A percentile compares a stretch with the other conserved stretches of the same genome.
phyloP scores from a whole-genome alignment of 106 monocot genomes.

The Gastrodia elata region DNA sequence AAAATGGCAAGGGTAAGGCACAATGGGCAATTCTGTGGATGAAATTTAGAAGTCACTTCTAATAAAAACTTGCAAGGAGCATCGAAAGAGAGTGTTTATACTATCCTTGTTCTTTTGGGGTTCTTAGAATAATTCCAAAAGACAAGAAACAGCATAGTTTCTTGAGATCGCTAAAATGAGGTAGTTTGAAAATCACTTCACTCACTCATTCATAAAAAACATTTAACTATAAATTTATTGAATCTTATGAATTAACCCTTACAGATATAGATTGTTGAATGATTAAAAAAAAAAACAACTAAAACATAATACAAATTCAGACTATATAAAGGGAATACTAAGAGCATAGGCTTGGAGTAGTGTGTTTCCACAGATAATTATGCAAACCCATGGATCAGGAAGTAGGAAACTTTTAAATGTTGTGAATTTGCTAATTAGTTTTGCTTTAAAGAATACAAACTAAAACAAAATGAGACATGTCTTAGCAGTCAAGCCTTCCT shows the following conservation, averaged over 20 bases:
- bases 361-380: background rate
- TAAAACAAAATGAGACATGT: background rate
- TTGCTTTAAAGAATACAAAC: background rate
- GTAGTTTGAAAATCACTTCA: background rate
- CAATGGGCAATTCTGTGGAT: background rate
- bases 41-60: background rate
- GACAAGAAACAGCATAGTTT: background rate
- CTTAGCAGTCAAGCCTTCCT: background rate
- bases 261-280: background rate
- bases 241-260: background rate
- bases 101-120: background rate
- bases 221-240: background rate
- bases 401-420: background rate
- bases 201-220: background rate
- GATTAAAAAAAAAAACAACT: background rate
- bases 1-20: background rate
- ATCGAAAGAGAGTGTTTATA: background rate
- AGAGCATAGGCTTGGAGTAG: background rate
- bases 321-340: background rate
- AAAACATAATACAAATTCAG: background rate
- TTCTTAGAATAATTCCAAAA: background rate
- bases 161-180: background rate
- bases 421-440: background rate
- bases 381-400: background rate
- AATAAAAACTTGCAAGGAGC: background rate